Evolutionary conservation across 1,284 basidiomycete species (phyloP), one percentile per base, ranked within the genome.

Genomic region (Tranzscheliella williamsii): DNA sequence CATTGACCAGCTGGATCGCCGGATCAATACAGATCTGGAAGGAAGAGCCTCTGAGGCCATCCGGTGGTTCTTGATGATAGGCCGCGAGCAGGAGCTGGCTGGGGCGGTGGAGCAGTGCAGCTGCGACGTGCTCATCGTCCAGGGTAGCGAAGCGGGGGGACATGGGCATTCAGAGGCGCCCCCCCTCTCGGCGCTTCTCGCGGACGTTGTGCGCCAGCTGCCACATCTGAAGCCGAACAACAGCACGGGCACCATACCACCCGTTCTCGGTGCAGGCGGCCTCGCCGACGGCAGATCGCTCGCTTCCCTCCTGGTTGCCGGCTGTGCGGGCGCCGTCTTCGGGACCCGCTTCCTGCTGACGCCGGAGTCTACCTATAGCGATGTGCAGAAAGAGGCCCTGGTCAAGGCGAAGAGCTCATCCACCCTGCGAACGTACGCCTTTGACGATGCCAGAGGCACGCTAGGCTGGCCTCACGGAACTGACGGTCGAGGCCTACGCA

Each of bases 261-360:
- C 53, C 2, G 29, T 77, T 8, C 42, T 77, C 1, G 70, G 55
- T 3, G 73, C 75, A 0, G 75, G 75, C 38, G 75, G 75, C 3
- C 50, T 76, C 1, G 44, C 60, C 3, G 57, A 61, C 16, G 75
- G 73, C 4, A 23, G 34, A 2, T 55, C 56, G 6, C 52, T 74
- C 4, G 72, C 70, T 2, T 38, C 68, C 9, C 34, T 70, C 4
- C 64, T 77, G 9, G 45, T 56, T 2, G 51, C 60, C 7, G 75
- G 75, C 15, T 73, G 72, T 17, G 57, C 64, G n/a, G 75, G 72
- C 20, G 70, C 46, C 1, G 72, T 73, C 8, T 64, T 65, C 9
- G 75, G 75, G 15, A 77, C 75, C 7, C 61, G 73, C 17, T 70
- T 75, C 37, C 54, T 77, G 13, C 43, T 74, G 6, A 73, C 75